Conservation (phyloP, 345 rosid species). For the Angophora floribunda region DNA sequence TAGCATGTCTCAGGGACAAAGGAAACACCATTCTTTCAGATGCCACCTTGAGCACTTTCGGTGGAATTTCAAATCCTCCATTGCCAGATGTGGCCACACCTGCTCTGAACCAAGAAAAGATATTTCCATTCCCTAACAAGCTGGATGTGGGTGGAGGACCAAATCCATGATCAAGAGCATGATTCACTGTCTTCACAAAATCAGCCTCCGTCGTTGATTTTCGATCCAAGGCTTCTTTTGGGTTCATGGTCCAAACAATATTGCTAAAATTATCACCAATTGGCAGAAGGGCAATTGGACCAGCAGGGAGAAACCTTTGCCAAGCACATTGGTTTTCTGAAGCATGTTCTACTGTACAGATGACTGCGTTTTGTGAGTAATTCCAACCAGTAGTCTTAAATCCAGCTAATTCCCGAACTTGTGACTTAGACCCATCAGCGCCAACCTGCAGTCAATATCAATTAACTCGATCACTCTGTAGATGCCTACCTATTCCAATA, state of each 20-base stretch:
- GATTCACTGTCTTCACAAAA: slow-evolving; percentile 65
- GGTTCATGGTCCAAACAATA: slow-evolving; percentile 92
- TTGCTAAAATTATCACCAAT: slow-evolving; percentile 84
- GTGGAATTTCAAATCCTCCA: slow-evolving; percentile 73
- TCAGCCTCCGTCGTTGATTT: slow-evolving; percentile 72
- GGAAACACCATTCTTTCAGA: slow-evolving; percentile 87
- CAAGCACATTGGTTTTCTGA: slow-evolving; percentile 65
- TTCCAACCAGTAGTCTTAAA: slow-evolving; percentile 83
- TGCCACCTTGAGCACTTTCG: slow-evolving; percentile 61
- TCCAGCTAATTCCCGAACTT: slow-evolving; percentile 79
- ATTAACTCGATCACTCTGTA: background rate
- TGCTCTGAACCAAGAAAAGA: slow-evolving; percentile 60
- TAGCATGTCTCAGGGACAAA: slow-evolving; percentile 73
- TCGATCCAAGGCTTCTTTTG: slow-evolving; percentile 50
- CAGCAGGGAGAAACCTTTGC: slow-evolving; percentile 92
- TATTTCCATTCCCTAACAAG: slow-evolving; percentile 7
- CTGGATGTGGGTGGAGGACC: slow-evolving; percentile 73
- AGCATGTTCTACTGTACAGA: slow-evolving; percentile 85
- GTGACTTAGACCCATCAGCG: slow-evolving; percentile 88
- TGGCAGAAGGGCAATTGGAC: slow-evolving; percentile 89
- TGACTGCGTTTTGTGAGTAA: slow-evolving; percentile 84
- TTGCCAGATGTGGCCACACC: slow-evolving; percentile 22
- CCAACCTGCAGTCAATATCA: slow-evolving; percentile 53
- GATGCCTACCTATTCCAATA: background rate
- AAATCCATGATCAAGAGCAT: slow-evolving; percentile 76